A percentile compares a stretch with the other conserved stretches of the same genome.
Evolutionary conservation across 345 rosid species (phyloP).

Genomic region (Chamaenerion angustifolium): DNA sequence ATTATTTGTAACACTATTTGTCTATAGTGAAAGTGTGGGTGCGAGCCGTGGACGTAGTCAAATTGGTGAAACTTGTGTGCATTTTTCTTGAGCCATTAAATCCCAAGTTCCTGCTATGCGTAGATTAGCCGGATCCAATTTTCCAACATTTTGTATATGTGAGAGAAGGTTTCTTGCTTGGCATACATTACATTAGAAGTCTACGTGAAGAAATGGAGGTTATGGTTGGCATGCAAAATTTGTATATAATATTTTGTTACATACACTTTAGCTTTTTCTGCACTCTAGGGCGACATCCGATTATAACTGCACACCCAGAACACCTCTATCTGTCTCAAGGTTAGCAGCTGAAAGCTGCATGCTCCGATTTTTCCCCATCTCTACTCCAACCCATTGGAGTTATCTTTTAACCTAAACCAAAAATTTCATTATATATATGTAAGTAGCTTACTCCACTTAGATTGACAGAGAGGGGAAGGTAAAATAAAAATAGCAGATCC

Average conservation of each 20-base stretch:
- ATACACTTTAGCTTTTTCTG: constrained; percentile 27
- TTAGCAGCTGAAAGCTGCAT: background rate
- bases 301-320: constrained; percentile 23
- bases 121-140: no score
- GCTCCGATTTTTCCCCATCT: constrained; percentile 39
- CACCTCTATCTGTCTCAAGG: constrained; percentile 12
- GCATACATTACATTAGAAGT: constrained; percentile 8
- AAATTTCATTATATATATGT: constrained; percentile 9
- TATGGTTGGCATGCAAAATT: constrained; percentile 5
- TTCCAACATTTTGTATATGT: no score
- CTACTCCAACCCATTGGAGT: constrained; percentile 42
- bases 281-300: constrained; percentile 55
- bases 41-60: no score
- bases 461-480: constrained; percentile 14
- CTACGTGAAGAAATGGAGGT: constrained; percentile 15
- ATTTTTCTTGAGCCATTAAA: no score
- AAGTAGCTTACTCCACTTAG: constrained; percentile 2
- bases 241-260: background rate
- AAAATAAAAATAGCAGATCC: constrained; percentile 6
- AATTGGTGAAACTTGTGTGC: no score
- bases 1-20: no score
- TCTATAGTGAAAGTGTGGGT: no score
- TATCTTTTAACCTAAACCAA: constrained; percentile 7
- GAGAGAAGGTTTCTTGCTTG: constrained; percentile 11
- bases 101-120: no score